Base-by-base conservation (phyloP, 2,329 filamentous ascomycete species). In the Monosporascus sp. region DNA sequence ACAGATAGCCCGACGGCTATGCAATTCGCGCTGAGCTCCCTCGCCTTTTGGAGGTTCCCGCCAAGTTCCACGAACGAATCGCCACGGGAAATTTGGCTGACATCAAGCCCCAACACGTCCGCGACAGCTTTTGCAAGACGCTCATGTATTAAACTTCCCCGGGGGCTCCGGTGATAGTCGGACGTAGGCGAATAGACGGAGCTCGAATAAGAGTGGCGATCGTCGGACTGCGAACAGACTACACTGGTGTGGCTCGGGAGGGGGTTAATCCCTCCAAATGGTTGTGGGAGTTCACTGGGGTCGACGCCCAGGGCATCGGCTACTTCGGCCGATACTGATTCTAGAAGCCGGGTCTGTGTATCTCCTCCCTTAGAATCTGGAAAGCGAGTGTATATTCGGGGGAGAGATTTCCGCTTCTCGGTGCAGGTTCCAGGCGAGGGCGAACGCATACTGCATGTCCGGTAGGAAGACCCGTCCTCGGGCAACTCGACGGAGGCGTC, bases 61-160 rank as follows among this genome's bases (percentile, higher is more conserved):
- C 76, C 75, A 8, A 77, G 62, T 24, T 78, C 75, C 45, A 60
- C 58, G 51, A 78, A 78, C 14, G 75, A 78, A 54, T 74, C 71
- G 52, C 72, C 67, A 7, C 72, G 60, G 16, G 66, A 62, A 16
- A 77, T 65, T 1, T 63, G 58, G 22, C 63, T 54, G 7, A 56
- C 53, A 2, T 68, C 61, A 3, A 74, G 63, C 17, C 65, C 63
- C 9, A 78, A 66, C 1, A 73, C 68, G 26, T 70, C 63, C 3
- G 74, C 66, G 38, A 74, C 62, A 22, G 65, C 69, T 19, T 61
- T 57, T 31, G 68, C 61, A 19, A 74, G 63, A 14, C 65, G 62
- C n/a, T 70, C 65, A 40, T 68, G 59, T 22, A 63, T 56, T 11
- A 54, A 54, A 26, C 55, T 31, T 16, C 54, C 53, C 45, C 48